Percentiles rank a stretch among this genome's conserved stretches.
These are phyloP conservation scores for Yamadazyma takamatsuzukensis DNA, from an alignment of 805 yeast genomes.

Conservation along the genomic window DNA sequence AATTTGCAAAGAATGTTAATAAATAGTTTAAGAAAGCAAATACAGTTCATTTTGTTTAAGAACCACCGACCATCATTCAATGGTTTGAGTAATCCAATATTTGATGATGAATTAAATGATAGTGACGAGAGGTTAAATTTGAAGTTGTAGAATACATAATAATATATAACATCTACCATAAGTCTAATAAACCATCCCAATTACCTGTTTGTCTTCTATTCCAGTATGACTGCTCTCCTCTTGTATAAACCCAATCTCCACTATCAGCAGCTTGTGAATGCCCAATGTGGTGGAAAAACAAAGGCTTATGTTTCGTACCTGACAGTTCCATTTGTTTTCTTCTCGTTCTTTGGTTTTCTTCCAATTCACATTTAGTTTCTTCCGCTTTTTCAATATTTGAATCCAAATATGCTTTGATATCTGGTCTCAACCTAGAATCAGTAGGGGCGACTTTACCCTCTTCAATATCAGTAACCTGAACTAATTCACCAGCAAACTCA, in stretches of 20 bases:
- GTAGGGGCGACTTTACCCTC: slow-evolving; percentile 66
- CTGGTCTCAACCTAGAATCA: slow-evolving; percentile 90
- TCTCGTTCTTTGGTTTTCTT: slow-evolving; percentile 75
- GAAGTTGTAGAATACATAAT: slow-evolving; percentile 17
- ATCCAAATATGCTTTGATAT: slow-evolving; percentile 65
- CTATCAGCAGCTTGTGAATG: slow-evolving; percentile 30
- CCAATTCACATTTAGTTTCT: slow-evolving; percentile 58
- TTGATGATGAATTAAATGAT: slow-evolving; percentile 24
- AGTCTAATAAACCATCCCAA: slow-evolving; percentile 53
- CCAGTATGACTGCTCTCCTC: slow-evolving; percentile 74
- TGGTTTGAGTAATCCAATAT: slow-evolving; percentile 7
- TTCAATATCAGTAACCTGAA: slow-evolving; percentile 75
- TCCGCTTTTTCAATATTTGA: slow-evolving; percentile 76
- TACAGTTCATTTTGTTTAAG: slow-evolving; percentile 45
- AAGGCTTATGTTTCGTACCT: slow-evolving; percentile 49
- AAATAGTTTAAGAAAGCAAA: slow-evolving; percentile 46
- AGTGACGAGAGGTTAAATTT: slow-evolving; percentile 35
- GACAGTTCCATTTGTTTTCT: slow-evolving; percentile 54
- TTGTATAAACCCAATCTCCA: slow-evolving; percentile 51
- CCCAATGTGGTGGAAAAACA: slow-evolving; percentile 53
- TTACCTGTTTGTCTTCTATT: slow-evolving; percentile 59
- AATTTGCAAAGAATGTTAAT: slow-evolving; percentile 42
- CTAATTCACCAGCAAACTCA: slow-evolving; percentile 73
- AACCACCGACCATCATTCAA: slow-evolving; percentile 26
- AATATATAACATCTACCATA: slow-evolving; percentile 47